phyloP scores from a whole-genome alignment of 176 grass and related monocot genomes.

The Phragmites australis region DNA sequence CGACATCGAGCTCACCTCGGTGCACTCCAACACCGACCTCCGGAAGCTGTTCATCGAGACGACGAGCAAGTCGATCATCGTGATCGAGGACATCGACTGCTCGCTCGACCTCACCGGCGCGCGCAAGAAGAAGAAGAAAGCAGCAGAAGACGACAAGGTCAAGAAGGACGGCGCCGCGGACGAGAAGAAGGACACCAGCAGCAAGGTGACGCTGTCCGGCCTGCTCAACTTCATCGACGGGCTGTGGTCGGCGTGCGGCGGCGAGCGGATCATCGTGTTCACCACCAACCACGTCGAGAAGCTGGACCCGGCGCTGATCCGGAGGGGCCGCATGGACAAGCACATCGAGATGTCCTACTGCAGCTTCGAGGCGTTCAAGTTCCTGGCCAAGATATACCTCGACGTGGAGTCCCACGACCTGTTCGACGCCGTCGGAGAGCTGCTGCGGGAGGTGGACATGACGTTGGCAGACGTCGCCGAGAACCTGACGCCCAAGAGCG shows the following conservation, averaged over 20 bases:
- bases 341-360: slow-evolving; percentile 85
- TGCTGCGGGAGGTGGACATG: slow-evolving; percentile 53
- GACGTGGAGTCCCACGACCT: slow-evolving; percentile 8
- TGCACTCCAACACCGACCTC: slow-evolving; percentile 56
- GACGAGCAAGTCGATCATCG: slow-evolving; percentile 58
- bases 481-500: slow-evolving; percentile 55
- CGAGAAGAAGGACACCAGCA: slow-evolving; percentile 33
- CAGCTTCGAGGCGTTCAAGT: slow-evolving; percentile 51
- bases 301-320: slow-evolving; percentile 60
- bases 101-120: slow-evolving; percentile 61
- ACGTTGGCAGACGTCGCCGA: slow-evolving; percentile 67
- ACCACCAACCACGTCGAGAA: slow-evolving; percentile 66
- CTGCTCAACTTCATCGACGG: slow-evolving; percentile 82
- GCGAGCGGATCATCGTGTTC: slow-evolving; percentile 61
- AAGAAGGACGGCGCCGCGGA: background rate
- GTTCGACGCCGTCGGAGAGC: slow-evolving; percentile 19
- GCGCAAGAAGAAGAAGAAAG: slow-evolving; percentile 27
- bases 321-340: slow-evolving; percentile 71
- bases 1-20: slow-evolving; percentile 67
- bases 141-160: background rate
- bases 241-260: slow-evolving; percentile 63
- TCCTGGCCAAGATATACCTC: slow-evolving; percentile 59
- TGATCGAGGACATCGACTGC: slow-evolving; percentile 74
- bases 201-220: slow-evolving; percentile 69
- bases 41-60: slow-evolving; percentile 60